These are phyloP conservation scores for Euphorbia peplus DNA, from an alignment of 345 rosid genomes.

Conservation along the genomic window DNA sequence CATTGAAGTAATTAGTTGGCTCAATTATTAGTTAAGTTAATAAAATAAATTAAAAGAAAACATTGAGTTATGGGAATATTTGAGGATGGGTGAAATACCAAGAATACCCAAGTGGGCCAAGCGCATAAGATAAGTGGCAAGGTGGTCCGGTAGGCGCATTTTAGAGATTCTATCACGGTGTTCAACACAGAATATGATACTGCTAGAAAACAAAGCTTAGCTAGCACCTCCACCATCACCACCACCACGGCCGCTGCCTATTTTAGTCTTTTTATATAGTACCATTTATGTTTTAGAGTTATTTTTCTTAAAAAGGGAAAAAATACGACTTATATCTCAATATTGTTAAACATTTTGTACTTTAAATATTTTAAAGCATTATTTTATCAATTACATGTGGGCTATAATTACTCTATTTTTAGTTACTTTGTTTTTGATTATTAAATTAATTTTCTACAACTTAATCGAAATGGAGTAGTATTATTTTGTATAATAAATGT, in stretches of 20 bases:
- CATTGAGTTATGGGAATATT: background rate
- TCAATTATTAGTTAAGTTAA: no score
- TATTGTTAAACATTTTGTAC: no score
- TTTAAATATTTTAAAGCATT: no score
- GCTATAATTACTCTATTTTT: no score
- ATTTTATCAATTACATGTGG: no score
- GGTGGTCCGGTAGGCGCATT: slow-evolving; percentile 29
- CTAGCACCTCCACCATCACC: slow-evolving; percentile 18
- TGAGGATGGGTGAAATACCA: background rate
- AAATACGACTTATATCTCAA: background rate
- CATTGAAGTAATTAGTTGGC: no score
- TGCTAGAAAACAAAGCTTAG: slow-evolving; percentile 3
- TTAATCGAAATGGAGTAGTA: no score
- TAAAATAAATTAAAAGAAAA: no score
- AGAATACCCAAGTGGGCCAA: slow-evolving; percentile 5
- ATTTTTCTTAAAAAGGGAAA: background rate
- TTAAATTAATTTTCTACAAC: no score
- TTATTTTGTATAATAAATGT: no score
- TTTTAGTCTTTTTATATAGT: background rate
- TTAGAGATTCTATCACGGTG: slow-evolving; percentile 32
- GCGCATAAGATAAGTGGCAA: slow-evolving; percentile 15
- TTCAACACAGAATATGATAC: slow-evolving; percentile 23
- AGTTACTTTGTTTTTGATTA: no score
- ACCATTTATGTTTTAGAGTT: background rate
- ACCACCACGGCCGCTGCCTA: background rate